A percentile compares a stretch with the other conserved stretches of the same genome.
phyloP scores from a whole-genome alignment of 208 protist genomes.

The Entamoeba invadens region DNA sequence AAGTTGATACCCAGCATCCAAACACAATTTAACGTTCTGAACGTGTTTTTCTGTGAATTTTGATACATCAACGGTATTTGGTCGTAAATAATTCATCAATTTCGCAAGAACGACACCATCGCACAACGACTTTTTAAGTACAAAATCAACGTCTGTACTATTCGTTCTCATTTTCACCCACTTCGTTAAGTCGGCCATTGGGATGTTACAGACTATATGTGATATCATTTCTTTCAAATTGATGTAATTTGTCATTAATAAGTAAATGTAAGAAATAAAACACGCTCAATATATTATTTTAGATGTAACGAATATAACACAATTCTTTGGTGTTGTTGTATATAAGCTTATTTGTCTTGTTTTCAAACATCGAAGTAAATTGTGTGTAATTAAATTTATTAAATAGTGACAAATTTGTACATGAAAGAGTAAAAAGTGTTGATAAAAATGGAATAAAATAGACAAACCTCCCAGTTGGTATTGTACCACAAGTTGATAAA shows the following conservation, averaged over 20 bases:
- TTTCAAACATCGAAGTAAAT: too few relatives aligned
- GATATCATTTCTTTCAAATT: neutral
- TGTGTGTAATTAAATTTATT: too few relatives aligned
- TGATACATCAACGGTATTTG: neutral
- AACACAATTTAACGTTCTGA: neutral
- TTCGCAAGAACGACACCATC: neutral
- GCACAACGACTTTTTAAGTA: neutral
- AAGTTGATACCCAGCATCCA: neutral
- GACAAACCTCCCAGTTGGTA: neutral
- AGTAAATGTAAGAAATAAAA: too few relatives aligned
- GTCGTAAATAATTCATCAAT: neutral
- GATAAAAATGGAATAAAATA: too few relatives aligned
- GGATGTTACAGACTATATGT: neutral
- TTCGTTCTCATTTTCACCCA: neutral
- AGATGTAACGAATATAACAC: too few relatives aligned
- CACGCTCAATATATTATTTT: too few relatives aligned
- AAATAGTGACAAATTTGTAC: too few relatives aligned
- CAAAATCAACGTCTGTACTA: neutral
- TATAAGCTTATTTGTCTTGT: too few relatives aligned
- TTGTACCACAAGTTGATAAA: neutral
- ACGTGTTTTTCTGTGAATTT: neutral
- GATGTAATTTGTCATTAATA: too few relatives aligned
- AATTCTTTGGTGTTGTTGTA: too few relatives aligned
- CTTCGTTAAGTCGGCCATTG: neutral
- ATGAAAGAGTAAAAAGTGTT: too few relatives aligned